Evolutionary conservation across 2,329 filamentous ascomycete genomes (phyloP), one percentile per base, ranked within the genome.

Genomic region (Fusarium sp.): DNA sequence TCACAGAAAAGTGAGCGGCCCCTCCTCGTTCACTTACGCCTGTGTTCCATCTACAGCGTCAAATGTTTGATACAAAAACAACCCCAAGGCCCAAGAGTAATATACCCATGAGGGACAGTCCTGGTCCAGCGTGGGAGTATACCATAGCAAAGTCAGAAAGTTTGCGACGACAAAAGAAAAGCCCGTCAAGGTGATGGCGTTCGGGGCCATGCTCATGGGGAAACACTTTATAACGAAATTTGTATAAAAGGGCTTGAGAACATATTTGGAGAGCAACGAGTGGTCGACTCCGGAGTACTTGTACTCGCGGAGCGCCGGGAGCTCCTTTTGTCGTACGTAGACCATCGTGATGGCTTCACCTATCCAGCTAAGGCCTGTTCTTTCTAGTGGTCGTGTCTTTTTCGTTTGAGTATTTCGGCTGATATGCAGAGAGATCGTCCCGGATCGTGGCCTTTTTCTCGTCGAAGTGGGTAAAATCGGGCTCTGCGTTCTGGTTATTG

Each of bases 11-110:
- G 14, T 10, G 32, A 25, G 20, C n/a, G 16, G 7, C 30, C 23
- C 34, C 42, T 27, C 14, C n/a, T 5, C 16, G n/a, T 27, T 8
- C 67, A 87, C 92, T 79, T 85, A 93, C 90, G 96, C 96, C 80
- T 99, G 96, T 30, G 92, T 88, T 55, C 96, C 96, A 81, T 99
- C 96, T 27, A 98, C 94, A 3, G 95, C 96, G 81, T 99, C 96
- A 82, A 99, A 98, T 2, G 95, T 98, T 87, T 99, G 96, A 81
- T 99, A 99, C 54, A 98, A 80, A 79, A 98, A 98, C 72, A 99
- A 82, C 3, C 96, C 96, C 32, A 92, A 80, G 6, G 94, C 91
- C 93, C 94, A 99, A 76, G 89, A 92, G 72, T 91, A 92, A 84
- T 99, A 99, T 18, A 99, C 95, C 96, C 96, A 99, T 3, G 88